A percentile compares a stretch with the other conserved stretches of the same genome.
Evolutionary conservation across 2,329 filamentous ascomycete genomes (phyloP).

Genomic region (Rugonectria rugulosa): DNA sequence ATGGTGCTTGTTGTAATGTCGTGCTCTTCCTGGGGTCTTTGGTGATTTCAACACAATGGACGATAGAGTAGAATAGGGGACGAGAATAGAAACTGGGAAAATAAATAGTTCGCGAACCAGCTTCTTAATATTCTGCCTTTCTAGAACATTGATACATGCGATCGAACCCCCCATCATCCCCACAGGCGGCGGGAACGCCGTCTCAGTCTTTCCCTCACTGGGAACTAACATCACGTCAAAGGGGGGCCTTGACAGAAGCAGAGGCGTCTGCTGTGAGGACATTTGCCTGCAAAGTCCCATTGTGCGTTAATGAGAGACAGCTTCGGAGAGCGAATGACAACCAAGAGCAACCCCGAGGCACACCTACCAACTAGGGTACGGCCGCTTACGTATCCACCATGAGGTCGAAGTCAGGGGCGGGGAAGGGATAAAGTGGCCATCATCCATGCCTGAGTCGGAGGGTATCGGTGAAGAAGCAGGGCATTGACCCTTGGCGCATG

Average conservation of each 20-base stretch:
- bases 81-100: constrained; percentile 19
- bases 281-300: constrained; percentile 30
- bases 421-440: constrained; percentile 24
- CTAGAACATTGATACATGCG: constrained; percentile 28
- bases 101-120: constrained; percentile 21
- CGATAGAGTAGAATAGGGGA: not conserved
- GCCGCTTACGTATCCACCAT: constrained; percentile 35
- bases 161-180: constrained; percentile 28
- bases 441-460: constrained; percentile 17
- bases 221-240: constrained; percentile 8
- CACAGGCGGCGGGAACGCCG: constrained; percentile 29
- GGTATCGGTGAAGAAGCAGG: constrained; percentile 17
- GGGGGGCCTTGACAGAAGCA: constrained; percentile 16
- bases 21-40: not conserved
- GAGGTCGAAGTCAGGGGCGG: constrained; percentile 24
- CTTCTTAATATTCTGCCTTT: constrained; percentile 31
- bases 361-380: constrained; percentile 24
- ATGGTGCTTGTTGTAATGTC: too few species aligned
- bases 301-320: constrained; percentile 30
- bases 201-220: constrained; percentile 21
- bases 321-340: constrained; percentile 31
- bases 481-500: constrained; percentile 23
- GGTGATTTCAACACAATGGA: not conserved
- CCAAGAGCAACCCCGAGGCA: constrained; percentile 17
- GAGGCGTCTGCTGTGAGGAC: constrained; percentile 25